Conservation (phyloP, 2,329 filamentous ascomycete genomes). For the Talaromyces marneffei region DNA sequence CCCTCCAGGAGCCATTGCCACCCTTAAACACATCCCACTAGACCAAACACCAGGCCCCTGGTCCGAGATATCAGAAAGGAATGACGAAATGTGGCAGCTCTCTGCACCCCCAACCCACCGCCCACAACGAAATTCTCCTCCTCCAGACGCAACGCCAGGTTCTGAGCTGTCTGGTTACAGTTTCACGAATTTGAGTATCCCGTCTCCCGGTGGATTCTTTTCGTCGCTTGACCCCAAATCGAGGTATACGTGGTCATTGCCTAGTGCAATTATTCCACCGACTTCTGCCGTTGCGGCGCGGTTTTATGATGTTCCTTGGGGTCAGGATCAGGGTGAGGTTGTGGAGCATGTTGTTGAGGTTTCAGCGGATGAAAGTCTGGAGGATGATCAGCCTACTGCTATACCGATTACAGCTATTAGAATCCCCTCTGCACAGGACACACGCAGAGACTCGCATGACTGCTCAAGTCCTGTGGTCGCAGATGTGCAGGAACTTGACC, state of each 20-base stretch:
- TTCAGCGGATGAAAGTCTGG: conserved; percentile 32
- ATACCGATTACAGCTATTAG: conserved; percentile 43
- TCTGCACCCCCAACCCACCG: conserved; percentile 45
- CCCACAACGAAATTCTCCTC: conserved; percentile 36
- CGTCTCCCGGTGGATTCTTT: conserved; percentile 89
- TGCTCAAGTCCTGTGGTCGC: conserved; percentile 26
- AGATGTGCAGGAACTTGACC: conserved; percentile 48
- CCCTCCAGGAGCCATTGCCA: conserved; percentile 73
- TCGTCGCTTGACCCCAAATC: conserved; percentile 70
- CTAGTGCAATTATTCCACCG: conserved; percentile 54
- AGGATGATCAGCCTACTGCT: conserved; percentile 31
- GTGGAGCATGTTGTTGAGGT: conserved; percentile 65
- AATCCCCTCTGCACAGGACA: conserved; percentile 27
- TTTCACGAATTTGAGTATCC: conserved; percentile 77
- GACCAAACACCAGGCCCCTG: conserved; percentile 39
- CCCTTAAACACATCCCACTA: conserved; percentile 66
- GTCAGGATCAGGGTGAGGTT: conserved; percentile 42
- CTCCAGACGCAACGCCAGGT: conserved; percentile 40
- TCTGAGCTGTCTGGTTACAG: conserved; percentile 60
- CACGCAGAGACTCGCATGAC: conserved; percentile 21
- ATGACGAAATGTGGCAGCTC: conserved; percentile 59
- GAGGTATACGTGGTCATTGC: conserved; percentile 74
- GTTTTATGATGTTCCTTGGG: conserved; percentile 84
- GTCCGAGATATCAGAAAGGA: conserved; percentile 41
- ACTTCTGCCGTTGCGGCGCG: conserved; percentile 87